Base-by-base conservation (phyloP, 768 basidiomycete genomes). In the Suillus occidentalis region DNA sequence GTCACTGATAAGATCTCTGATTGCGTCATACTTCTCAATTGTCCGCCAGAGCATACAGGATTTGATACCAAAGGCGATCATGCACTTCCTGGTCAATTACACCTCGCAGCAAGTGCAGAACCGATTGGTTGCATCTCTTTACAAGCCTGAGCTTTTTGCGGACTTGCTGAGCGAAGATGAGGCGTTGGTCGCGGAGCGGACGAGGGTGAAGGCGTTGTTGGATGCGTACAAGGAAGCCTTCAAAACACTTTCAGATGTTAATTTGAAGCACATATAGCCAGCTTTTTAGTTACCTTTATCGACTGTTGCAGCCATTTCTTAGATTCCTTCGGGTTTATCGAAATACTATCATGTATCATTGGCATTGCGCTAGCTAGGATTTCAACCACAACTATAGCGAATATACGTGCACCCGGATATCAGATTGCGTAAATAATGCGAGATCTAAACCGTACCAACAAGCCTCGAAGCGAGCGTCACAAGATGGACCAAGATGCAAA, bases 61-160 rank as follows among this genome's bases (percentile, higher is more conserved):
- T 76, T 84, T 98, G 63, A 87, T 99, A 22, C 97, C 97, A 40
- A 99, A 99, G 79, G 95, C 96, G 25, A 91, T 97, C 80, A 98
- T 99, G 97, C 97, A 98, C 80, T 87, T 95, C 70, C 85, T 99
- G 67, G 97, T 99, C 73, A 99, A 97, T 78, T 85, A 93, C 73
- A 96, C 96, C n/a, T 90, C 94, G 53, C 92, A 98, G 74, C 92
- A 95, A 20, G 94, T 99, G 31, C 97, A 99, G 78, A 97, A 97
- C 75, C 87, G 97, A 25, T 83, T 99, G 39, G 97, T 99, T n/a
- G 87, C 95, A 39, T 83, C 90, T 53, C 77, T 99, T 68, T 99
- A 99, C 83, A 97, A 95, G 79, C 97, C 97, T 0, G 92, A 95
- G 20, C 77, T 99, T 63, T 99, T 99, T 73, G 81, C 85, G 31